These are phyloP conservation scores for Viola odorata DNA, from an alignment of 345 rosid genomes.

Conservation along the genomic window DNA sequence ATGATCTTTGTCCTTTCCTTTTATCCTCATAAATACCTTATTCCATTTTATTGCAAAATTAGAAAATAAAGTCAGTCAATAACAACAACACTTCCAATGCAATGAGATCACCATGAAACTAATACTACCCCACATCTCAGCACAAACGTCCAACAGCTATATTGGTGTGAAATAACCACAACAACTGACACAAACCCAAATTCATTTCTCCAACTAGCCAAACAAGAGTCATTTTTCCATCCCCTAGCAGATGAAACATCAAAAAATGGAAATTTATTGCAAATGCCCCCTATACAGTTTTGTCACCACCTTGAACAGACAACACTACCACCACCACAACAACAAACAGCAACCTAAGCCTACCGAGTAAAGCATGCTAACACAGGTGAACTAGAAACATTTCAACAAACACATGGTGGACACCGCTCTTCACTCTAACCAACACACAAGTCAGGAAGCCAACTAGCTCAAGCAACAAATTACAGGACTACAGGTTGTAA, in stretches of 20 bases:
- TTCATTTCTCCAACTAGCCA: background rate
- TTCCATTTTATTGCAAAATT: too few species aligned
- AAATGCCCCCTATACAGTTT: too few species aligned
- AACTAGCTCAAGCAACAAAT: too few species aligned
- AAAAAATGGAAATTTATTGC: background rate
- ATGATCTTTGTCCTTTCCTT: too few species aligned
- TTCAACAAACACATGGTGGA: conserved; percentile 16
- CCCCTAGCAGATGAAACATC: conserved; percentile 2
- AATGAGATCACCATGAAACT: background rate
- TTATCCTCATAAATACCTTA: too few species aligned
- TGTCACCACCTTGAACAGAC: too few species aligned
- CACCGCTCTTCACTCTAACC: background rate
- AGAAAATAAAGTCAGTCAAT: background rate
- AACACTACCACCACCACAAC: too few species aligned
- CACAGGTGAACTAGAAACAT: conserved; percentile 7
- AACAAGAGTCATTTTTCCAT: background rate
- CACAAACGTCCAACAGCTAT: background rate
- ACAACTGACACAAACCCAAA: background rate
- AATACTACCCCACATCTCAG: background rate
- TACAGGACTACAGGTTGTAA: too few species aligned
- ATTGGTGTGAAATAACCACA: background rate
- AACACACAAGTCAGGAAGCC: too few species aligned
- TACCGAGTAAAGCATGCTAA: background rate
- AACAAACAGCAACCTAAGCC: background rate
- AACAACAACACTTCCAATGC: background rate